Evolutionary conservation across 2,329 filamentous ascomycete genomes (phyloP).

Genomic region (Apiospora saccharicola): DNA sequence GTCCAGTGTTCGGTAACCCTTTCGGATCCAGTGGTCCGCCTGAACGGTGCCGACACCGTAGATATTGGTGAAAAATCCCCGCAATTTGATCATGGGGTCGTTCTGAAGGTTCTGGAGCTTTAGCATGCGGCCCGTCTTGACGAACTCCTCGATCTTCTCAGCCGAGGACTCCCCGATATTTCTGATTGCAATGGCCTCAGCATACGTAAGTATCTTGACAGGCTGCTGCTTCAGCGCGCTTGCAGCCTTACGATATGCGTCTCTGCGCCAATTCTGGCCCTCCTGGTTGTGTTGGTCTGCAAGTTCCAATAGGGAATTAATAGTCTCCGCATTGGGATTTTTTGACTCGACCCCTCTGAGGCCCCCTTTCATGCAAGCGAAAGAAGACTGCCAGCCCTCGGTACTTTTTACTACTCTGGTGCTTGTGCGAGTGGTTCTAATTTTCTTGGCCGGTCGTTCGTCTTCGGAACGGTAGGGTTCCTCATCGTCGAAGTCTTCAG

Average conservation of each 20-base stretch:
- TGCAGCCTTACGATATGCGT: conserved; percentile 81
- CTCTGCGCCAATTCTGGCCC: conserved; percentile 76
- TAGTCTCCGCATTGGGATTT: conserved; percentile 79
- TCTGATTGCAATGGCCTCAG: conserved; percentile 72
- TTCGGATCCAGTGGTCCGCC: conserved; percentile 78
- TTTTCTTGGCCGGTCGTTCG: conserved; percentile 34
- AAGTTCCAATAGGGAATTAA: conserved; percentile 81
- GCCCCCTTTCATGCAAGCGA: conserved; percentile 63
- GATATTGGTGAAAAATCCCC: conserved; percentile 77
- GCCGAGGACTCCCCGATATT: conserved; percentile 78
- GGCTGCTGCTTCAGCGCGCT: conserved; percentile 73
- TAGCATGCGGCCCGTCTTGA: conserved; percentile 72
- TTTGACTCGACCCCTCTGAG: conserved; percentile 49
- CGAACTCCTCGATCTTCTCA: conserved; percentile 89
- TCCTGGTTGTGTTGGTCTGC: conserved; percentile 76
- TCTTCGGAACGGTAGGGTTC: conserved; percentile 27
- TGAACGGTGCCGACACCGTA: conserved; percentile 79
- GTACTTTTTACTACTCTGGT: conserved; percentile 27
- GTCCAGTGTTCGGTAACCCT: conserved; percentile 76
- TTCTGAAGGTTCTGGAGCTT: conserved; percentile 74
- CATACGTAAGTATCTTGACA: conserved; percentile 69
- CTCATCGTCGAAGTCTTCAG: conserved; percentile 36
- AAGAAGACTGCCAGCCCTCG: conserved; percentile 53
- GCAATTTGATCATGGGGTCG: conserved; percentile 69
- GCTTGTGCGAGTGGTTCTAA: conserved; percentile 31